phyloP scores from a whole-genome alignment of 495 filamentous ascomycete genomes.

The Podospora sp. region DNA sequence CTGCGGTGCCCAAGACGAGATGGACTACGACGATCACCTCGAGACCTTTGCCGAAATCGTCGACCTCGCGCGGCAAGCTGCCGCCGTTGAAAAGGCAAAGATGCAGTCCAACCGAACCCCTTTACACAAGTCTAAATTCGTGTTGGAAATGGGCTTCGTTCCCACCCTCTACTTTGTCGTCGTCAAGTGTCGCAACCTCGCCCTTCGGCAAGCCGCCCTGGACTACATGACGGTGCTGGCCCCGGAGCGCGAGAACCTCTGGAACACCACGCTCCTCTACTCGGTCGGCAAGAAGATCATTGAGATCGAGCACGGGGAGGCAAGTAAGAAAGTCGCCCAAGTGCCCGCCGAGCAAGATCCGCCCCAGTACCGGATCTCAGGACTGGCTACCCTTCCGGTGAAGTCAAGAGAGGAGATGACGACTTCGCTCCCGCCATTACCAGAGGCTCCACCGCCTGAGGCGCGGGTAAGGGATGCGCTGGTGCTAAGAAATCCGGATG shows the following conservation, averaged over 20 bases:
- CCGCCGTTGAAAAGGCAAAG: constrained; percentile 12
- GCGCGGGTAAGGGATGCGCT: neutral
- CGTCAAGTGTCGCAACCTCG: constrained; percentile 47
- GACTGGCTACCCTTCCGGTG: neutral
- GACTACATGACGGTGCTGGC: constrained; percentile 28
- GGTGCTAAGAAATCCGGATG: neutral
- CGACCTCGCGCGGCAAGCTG: constrained; percentile 18
- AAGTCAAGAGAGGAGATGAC: neutral
- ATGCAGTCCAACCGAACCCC: too few relatives aligned
- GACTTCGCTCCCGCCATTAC: neutral
- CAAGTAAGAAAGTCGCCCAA: neutral
- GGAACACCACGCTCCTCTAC: constrained; percentile 33
- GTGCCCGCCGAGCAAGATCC: neutral
- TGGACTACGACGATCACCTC: constrained; percentile 31
- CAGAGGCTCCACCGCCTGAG: neutral
- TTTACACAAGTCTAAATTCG: constrained; percentile 34
- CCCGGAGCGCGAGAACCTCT: constrained; percentile 32
- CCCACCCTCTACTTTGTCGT: constrained; percentile 49
- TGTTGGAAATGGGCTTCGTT: constrained; percentile 50
- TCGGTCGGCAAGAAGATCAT: constrained; percentile 34
- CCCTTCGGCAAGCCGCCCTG: constrained; percentile 42
- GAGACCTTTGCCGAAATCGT: constrained; percentile 29
- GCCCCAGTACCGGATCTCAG: neutral
- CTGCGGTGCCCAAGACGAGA: constrained; percentile 33
- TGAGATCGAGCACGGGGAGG: constrained; percentile 38